Conservation (phyloP, 192 early-diverging fungal genomes). For the Phlyctochytrium bullatum region DNA sequence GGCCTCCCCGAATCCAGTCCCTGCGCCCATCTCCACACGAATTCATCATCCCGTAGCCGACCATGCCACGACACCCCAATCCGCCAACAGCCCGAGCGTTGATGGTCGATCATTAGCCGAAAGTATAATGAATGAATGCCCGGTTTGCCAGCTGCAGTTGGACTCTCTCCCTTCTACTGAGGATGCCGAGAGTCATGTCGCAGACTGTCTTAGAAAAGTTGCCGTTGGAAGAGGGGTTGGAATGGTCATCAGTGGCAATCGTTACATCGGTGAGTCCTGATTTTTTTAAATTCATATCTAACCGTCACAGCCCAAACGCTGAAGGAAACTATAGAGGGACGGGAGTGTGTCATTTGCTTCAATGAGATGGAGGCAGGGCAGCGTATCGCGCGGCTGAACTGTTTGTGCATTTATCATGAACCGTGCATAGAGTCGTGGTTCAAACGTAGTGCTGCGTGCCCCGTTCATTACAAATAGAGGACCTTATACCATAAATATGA, state of each 20-base stretch:
- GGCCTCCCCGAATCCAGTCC: not conserved
- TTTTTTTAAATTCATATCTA: not conserved
- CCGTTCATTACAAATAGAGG: conserved; percentile 76
- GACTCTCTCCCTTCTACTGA: conserved; percentile 36
- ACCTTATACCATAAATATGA: no score
- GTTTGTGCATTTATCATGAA: conserved; percentile 86
- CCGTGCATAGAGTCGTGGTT: conserved; percentile 83
- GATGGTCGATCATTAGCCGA: conserved; percentile 24
- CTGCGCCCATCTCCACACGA: conserved; percentile 2
- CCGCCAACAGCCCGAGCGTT: conserved; percentile 7
- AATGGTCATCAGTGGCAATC: conserved; percentile 48
- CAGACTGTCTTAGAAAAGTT: conserved; percentile 47
- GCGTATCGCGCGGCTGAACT: conserved; percentile 77
- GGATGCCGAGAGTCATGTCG: conserved; percentile 60
- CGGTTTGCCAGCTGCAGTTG: conserved; percentile 60
- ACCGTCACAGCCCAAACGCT: conserved; percentile 40
- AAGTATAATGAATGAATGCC: conserved; percentile 70
- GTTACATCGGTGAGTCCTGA: conserved; percentile 61
- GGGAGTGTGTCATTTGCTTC: conserved; percentile 94
- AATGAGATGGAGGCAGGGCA: conserved; percentile 71
- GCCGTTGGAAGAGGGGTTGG: conserved; percentile 37
- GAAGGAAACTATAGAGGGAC: conserved; percentile 23
- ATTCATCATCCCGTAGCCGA: not conserved
- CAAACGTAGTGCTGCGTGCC: conserved; percentile 69
- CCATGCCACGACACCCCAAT: not conserved